Conservation (phyloP, 257 asterid species). For the Capsicum baccatum region DNA sequence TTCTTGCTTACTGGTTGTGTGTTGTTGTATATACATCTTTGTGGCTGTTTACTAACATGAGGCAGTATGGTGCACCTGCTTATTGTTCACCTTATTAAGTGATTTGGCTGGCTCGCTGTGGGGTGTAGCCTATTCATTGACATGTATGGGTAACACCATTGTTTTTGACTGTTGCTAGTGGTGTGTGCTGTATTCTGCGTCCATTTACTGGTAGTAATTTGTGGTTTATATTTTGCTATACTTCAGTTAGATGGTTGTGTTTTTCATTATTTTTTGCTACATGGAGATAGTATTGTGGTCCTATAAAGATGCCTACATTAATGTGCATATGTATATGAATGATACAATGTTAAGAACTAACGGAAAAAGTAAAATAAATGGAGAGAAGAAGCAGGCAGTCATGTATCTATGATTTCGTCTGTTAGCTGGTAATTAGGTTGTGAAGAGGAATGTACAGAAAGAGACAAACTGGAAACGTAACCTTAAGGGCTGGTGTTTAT, state of each 20-base stretch:
- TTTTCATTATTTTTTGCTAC: not conserved
- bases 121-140: constrained; percentile 17
- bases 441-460: no score
- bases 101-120: constrained; percentile 29
- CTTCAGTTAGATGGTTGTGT: not conserved
- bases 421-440: no score
- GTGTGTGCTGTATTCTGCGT: not conserved
- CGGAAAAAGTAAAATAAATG: not conserved
- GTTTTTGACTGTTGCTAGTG: constrained; percentile 7
- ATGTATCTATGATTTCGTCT: no score
- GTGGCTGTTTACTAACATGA: constrained; percentile 45
- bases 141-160: not conserved
- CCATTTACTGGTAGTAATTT: not conserved
- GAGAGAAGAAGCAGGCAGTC: not conserved
- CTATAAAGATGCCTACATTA: no score
- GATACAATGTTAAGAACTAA: not conserved
- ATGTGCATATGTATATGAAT: not conserved
- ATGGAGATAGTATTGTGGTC: not conserved
- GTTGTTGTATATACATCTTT: not conserved
- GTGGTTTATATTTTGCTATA: not conserved
- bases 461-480: no score
- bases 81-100: constrained; percentile 35
- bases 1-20: not conserved
- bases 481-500: not conserved
- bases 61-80: constrained; percentile 44